Evolutionary conservation across 225 moss, liverwort and hornwort species (phyloP).

Genomic region (Physcomitrellopsis africana): DNA sequence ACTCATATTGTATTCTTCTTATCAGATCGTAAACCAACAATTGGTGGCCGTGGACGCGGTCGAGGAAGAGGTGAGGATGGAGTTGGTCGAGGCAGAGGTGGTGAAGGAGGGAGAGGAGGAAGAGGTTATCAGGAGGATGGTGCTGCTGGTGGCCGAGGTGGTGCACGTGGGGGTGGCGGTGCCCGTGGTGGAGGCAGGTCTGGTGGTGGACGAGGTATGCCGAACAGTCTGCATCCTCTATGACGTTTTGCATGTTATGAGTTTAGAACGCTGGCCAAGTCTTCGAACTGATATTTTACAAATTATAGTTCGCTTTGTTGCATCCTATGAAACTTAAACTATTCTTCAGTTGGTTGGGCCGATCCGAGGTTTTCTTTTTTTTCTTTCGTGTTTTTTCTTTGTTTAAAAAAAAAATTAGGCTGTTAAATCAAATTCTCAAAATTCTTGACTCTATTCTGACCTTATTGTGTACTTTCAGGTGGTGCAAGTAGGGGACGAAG

Average conservation of each 20-base stretch:
- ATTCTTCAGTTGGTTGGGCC: not conserved
- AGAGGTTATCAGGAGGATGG: constrained; percentile 75
- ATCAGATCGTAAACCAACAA: constrained; percentile 74
- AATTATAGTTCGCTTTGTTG: not conserved
- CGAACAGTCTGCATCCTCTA: not conserved
- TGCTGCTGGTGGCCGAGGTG: constrained; percentile 65
- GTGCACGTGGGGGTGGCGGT: constrained; percentile 66
- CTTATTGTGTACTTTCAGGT: constrained; percentile 33
- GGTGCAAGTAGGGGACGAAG: constrained; percentile 62
- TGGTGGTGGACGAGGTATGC: constrained; percentile 75
- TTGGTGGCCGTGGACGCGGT: constrained; percentile 73
- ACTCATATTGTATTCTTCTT: not conserved
- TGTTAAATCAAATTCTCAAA: not conserved
- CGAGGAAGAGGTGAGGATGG: constrained; percentile 80
- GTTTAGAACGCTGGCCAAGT: not conserved
- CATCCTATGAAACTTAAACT: not conserved
- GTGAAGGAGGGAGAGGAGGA: constrained; percentile 64
- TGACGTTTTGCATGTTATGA: not conserved
- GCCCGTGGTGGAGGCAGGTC: constrained; percentile 72
- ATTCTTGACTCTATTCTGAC: constrained; percentile 19
- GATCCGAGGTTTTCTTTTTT: not conserved
- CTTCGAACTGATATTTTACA: not conserved
- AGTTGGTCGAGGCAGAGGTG: constrained; percentile 62
- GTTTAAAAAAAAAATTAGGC: not conserved
- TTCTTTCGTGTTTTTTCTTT: too few relatives aligned